phyloP scores from a whole-genome alignment of 1,284 basidiomycete genomes.

The Coriolopsis trogii region DNA sequence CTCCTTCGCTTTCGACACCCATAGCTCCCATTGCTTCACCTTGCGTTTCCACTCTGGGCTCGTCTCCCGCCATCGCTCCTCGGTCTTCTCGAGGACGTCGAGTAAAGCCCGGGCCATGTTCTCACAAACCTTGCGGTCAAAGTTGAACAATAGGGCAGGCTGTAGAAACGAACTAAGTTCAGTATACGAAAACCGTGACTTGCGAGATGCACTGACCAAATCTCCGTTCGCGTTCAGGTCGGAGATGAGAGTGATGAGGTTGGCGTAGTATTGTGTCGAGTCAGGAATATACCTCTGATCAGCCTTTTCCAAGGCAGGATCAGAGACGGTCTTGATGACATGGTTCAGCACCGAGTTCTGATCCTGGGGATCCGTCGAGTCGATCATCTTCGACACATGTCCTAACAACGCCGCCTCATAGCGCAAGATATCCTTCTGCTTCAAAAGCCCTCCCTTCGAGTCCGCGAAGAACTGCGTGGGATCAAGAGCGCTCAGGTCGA shows the following conservation, averaged over 20 bases:
- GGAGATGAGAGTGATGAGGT: slow-evolving; percentile 53
- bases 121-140: slow-evolving; percentile 64
- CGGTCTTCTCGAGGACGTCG: slow-evolving; percentile 41
- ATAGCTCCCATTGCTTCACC: slow-evolving; percentile 52
- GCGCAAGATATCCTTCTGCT: slow-evolving; percentile 58
- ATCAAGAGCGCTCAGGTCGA: slow-evolving; percentile 40
- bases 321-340: slow-evolving; percentile 46
- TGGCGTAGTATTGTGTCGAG: slow-evolving; percentile 35
- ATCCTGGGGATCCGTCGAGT: slow-evolving; percentile 40
- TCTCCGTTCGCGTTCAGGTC: slow-evolving; percentile 55
- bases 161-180: background rate
- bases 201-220: slow-evolving; percentile 56
- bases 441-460: slow-evolving; percentile 39
- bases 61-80: slow-evolving; percentile 50
- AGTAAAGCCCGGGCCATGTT: slow-evolving; percentile 47
- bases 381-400: slow-evolving; percentile 43
- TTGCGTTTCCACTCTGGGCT: slow-evolving; percentile 55
- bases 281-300: slow-evolving; percentile 38
- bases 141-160: slow-evolving; percentile 70
- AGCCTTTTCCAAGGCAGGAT: slow-evolving; percentile 34
- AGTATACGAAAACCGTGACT: too few relatives aligned
- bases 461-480: slow-evolving; percentile 50
- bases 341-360: slow-evolving; percentile 38
- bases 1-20: slow-evolving; percentile 48
- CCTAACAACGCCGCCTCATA: slow-evolving; percentile 60